Percentiles rank a stretch among this genome's conserved stretches.
Evolutionary conservation across 177 flowering plant species (phyloP).

Genomic region (Vitis hybrid): DNA sequence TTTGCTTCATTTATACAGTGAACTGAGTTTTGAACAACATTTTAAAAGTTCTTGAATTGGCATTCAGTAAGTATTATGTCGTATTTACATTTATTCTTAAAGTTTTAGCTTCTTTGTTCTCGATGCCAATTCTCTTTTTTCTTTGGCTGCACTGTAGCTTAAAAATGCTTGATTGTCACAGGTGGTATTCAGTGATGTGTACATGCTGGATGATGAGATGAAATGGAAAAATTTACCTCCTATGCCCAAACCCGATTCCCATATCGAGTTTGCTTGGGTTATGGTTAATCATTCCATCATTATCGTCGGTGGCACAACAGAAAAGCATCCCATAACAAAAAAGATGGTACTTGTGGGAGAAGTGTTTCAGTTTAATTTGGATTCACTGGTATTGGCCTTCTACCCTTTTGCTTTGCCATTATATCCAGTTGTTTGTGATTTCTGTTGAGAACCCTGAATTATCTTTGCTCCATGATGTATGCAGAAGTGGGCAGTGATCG

Average conservation of each 20-base stretch:
- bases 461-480: constrained; percentile 7
- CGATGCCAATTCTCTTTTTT: too few relatives aligned
- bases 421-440: neutral
- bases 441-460: neutral
- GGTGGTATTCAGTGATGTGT: constrained; percentile 29
- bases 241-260: constrained; percentile 81
- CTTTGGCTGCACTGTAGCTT: too few relatives aligned
- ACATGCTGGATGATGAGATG: constrained; percentile 70
- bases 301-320: constrained; percentile 70
- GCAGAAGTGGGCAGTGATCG: constrained; percentile 66
- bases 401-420: neutral
- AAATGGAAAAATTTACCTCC: constrained; percentile 63
- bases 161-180: too few relatives aligned
- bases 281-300: constrained; percentile 62
- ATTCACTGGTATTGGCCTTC: constrained; percentile 40
- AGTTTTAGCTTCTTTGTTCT: too few relatives aligned
- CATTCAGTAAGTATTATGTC: too few relatives aligned
- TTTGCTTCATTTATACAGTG: too few relatives aligned
- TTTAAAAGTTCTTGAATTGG: too few relatives aligned
- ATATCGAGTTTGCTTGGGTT: constrained; percentile 74
- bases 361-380: constrained; percentile 51
- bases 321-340: constrained; percentile 68
- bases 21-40: too few relatives aligned
- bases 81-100: too few relatives aligned
- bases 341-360: constrained; percentile 67